phyloP scores from a whole-genome alignment of 2,329 filamentous ascomycete species.

The Dothistroma septosporum region DNA sequence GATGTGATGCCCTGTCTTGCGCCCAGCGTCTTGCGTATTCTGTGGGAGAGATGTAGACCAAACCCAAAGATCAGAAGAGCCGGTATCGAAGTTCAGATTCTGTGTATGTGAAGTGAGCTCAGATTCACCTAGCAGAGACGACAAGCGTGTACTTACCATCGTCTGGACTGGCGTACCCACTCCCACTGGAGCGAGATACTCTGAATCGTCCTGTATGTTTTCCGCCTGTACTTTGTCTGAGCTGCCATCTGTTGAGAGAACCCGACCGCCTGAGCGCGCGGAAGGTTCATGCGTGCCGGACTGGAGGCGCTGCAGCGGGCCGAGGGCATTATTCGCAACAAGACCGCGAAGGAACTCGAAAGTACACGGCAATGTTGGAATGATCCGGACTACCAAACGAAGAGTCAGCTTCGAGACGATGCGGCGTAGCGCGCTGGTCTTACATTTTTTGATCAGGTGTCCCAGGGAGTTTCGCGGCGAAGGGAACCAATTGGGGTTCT shows the following conservation, averaged over 20 bases:
- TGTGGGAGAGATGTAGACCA: slow-evolving; percentile 28
- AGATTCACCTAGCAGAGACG: neutral
- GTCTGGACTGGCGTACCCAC: slow-evolving; percentile 64
- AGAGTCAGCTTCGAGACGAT: neutral
- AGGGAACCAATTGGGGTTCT: slow-evolving; percentile 25
- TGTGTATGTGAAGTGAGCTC: neutral
- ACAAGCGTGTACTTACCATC: slow-evolving; percentile 14
- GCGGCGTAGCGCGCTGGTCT: neutral
- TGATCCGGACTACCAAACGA: slow-evolving; percentile 16
- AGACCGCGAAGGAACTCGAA: slow-evolving; percentile 20
- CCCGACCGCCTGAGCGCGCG: slow-evolving; percentile 10
- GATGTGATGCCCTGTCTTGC: slow-evolving; percentile 46
- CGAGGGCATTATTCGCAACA: slow-evolving; percentile 8
- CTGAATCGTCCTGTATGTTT: slow-evolving; percentile 63
- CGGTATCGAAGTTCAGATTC: slow-evolving; percentile 65
- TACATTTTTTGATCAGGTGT: slow-evolving; percentile 27
- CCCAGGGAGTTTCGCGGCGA: slow-evolving; percentile 22
- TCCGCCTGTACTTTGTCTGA: slow-evolving; percentile 37
- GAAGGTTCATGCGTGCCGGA: slow-evolving; percentile 8
- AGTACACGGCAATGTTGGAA: slow-evolving; percentile 19
- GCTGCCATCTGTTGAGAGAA: slow-evolving; percentile 8
- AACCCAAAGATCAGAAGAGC: slow-evolving; percentile 64
- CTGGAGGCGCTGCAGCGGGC: slow-evolving; percentile 11
- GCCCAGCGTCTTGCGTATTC: slow-evolving; percentile 28
- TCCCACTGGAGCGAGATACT: slow-evolving; percentile 60